These are phyloP conservation scores for Bruguiera sexangula DNA, from an alignment of 345 rosid species.

Conservation along the genomic window DNA sequence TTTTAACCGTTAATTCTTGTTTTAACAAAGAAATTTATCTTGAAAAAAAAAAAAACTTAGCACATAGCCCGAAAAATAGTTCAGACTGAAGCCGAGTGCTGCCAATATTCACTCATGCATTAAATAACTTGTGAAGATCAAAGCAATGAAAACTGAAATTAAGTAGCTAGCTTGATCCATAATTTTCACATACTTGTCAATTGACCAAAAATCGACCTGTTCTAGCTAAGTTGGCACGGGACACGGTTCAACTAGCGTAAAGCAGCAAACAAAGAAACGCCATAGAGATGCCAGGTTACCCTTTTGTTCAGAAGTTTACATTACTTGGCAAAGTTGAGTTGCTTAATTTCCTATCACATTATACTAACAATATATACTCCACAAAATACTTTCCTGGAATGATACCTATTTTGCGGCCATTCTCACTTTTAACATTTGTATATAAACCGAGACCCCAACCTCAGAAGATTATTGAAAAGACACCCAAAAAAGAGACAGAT, in stretches of 20 bases:
- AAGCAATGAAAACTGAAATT: no score
- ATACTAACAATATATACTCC: slow-evolving; percentile 9
- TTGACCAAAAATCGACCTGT: background rate
- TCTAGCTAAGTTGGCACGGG: background rate
- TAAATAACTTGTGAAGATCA: no score
- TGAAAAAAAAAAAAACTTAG: no score
- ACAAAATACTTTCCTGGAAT: slow-evolving; percentile 15
- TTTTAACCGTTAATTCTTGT: no score
- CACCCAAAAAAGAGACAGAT: background rate
- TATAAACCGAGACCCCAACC: background rate
- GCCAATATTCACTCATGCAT: no score
- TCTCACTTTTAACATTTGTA: background rate
- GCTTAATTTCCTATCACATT: background rate
- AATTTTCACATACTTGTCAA: background rate
- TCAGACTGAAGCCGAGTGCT: no score
- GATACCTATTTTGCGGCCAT: background rate
- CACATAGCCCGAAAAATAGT: no score
- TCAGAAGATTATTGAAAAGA: background rate
- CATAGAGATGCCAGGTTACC: background rate
- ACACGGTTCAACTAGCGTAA: background rate
- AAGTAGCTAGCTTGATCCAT: no score
- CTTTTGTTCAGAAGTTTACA: slow-evolving; percentile 18
- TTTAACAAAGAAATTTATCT: no score
- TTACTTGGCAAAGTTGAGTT: slow-evolving; percentile 21
- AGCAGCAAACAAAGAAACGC: background rate